These are phyloP conservation scores for Aegilops tauschii DNA, from an alignment of 176 grass and related monocot genomes.

Conservation along the genomic window DNA sequence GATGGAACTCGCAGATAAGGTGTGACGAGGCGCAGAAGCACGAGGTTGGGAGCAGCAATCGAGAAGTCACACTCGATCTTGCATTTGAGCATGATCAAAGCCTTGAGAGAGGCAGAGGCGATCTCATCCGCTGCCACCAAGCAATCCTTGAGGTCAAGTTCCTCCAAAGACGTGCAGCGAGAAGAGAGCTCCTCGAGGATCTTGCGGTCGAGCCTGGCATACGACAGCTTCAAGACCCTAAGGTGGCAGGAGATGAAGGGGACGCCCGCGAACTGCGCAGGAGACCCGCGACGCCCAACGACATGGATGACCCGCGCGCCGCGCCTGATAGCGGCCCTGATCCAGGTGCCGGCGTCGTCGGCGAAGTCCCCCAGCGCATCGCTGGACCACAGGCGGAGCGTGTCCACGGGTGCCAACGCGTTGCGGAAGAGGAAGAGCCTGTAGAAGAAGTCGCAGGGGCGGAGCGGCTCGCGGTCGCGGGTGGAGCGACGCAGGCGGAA, in stretches of 20 bases:
- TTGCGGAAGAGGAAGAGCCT: not conserved
- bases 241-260: constrained; percentile 21
- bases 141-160: constrained; percentile 24
- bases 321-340: not conserved
- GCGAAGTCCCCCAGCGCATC: not conserved
- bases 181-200: constrained; percentile 3
- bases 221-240: not conserved
- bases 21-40: not conserved
- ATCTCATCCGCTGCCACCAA: not conserved
- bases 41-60: constrained; percentile 4
- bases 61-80: not conserved
- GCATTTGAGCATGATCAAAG: constrained; percentile 15
- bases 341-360: not conserved
- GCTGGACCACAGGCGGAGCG: not conserved
- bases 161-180: constrained; percentile 9
- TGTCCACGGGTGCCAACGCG: not conserved
- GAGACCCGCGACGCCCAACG: not conserved
- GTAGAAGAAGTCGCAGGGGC: not conserved
- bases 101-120: constrained; percentile 16
- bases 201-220: not conserved
- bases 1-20: not conserved
- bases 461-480: not conserved
- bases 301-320: constrained; percentile 4
- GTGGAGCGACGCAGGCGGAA: not conserved
- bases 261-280: not conserved